Conservation (phyloP, 2,329 filamentous ascomycete genomes). For the Ophiostoma tasmaniense region DNA sequence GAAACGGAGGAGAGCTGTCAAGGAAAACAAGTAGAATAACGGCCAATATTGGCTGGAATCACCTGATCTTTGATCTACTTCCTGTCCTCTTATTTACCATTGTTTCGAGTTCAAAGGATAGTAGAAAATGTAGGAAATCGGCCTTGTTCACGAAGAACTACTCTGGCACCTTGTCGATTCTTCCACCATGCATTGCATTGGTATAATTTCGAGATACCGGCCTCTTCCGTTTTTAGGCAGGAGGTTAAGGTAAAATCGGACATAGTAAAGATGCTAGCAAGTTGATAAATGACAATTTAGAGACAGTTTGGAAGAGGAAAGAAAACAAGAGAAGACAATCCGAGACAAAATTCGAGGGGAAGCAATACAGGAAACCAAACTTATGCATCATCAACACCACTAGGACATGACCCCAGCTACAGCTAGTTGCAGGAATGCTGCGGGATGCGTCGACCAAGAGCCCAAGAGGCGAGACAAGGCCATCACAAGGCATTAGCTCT, state of each 20-base stretch:
- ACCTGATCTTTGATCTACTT: background rate
- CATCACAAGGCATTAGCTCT: background rate
- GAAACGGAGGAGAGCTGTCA: background rate
- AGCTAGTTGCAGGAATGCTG: background rate
- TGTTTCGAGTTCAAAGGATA: background rate
- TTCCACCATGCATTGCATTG: background rate
- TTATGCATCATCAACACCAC: background rate
- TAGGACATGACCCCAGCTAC: background rate
- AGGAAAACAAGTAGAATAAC: background rate
- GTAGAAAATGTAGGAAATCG: background rate
- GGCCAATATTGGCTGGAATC: background rate
- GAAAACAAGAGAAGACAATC: background rate
- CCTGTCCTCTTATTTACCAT: background rate
- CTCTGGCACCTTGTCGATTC: background rate
- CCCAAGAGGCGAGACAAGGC: background rate
- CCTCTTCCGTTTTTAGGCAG: background rate
- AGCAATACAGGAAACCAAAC: background rate
- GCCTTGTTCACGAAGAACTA: no score
- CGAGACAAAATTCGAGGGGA: background rate
- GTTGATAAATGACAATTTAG: background rate
- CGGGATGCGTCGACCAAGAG: background rate
- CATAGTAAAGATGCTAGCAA: background rate
- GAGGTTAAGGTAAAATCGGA: background rate
- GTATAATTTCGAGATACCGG: background rate
- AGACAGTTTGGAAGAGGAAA: background rate